Evolutionary conservation across 768 basidiomycete genomes (phyloP), one percentile per base, ranked within the genome.

Genomic region (Phanerodontia chrysosporium): DNA sequence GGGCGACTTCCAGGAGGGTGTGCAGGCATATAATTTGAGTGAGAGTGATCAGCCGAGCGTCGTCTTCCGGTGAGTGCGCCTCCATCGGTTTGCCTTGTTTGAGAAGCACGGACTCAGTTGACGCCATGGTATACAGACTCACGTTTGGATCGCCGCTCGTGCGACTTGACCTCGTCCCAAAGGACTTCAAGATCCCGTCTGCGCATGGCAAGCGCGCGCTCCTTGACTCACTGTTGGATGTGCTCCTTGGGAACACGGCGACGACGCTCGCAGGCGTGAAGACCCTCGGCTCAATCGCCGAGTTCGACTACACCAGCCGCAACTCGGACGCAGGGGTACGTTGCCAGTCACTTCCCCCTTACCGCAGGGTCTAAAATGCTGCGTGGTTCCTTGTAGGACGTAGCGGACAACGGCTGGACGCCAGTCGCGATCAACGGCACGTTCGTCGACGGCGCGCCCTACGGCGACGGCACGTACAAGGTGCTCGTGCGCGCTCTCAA

Each of bases 131-230:
- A 25, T 49, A 52, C 39, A 77, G 78, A 25, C 65, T 77, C 55
- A 72, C 72, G 0, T 83, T 84, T 58, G 84, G 84, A 18, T 78
- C 81, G 2, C 74, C 80, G 4, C 58, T 68, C 18, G 60, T 83
- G 46, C 73, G 76, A 16, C 61, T 80, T 16, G 83, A 84, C 61
- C 75, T 84, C n/a, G 83, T 84, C 1, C 67, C 67, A 25, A 45
- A 76, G 1, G 64, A 76, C 61, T 73, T 76, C 66, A 68, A 74
- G 25, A 66, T 83, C 61, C 72, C 59, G 1, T 78, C 76, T 0
- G 63, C 80, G 52, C 71, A 71, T 52, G 25, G 24, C 24, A 66
- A 65, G 14, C 64, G 71, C 27, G 57, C 51, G 16, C 21, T 44
- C 27, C 32, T 35, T 13, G 32, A 35, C 32, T 6, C 32, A 6